A percentile compares a stretch with the other conserved stretches of the same genome.
These are phyloP conservation scores for Blumeria hordei DNA, from an alignment of 2,329 filamentous ascomycete species.

Conservation along the genomic window DNA sequence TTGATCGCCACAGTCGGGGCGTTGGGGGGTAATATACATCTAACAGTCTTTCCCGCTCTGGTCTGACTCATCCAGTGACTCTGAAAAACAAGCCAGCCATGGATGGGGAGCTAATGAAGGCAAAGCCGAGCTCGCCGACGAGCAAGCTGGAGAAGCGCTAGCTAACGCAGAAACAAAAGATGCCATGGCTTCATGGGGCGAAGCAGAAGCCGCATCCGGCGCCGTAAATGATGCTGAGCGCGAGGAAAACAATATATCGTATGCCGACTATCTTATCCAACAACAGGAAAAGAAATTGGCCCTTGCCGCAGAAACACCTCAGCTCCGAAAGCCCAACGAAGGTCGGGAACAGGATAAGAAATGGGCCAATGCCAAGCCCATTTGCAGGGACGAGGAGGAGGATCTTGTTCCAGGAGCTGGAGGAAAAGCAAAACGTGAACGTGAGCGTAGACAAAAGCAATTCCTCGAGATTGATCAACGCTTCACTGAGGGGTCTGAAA, in stretches of 20 bases:
- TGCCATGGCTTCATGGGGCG: conserved; percentile 18
- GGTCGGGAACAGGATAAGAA: conserved; percentile 73
- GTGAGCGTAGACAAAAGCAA: conserved; percentile 81
- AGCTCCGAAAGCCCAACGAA: conserved; percentile 80
- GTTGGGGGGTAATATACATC: conserved; percentile 12
- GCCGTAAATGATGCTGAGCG: conserved; percentile 23
- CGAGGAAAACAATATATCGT: conserved; percentile 69
- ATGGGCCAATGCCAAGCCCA: conserved; percentile 63
- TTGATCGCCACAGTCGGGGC: conserved; percentile 17
- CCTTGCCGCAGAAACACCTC: conserved; percentile 29
- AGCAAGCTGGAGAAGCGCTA: conserved; percentile 75
- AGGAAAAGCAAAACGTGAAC: conserved; percentile 65
- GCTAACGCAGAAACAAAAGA: conserved; percentile 69
- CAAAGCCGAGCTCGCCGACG: conserved; percentile 66
- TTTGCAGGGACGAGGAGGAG: conserved; percentile 38
- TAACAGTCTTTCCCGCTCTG: background rate
- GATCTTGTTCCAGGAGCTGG: conserved; percentile 52
- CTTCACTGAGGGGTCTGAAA: conserved; percentile 46
- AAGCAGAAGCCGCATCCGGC: conserved; percentile 8
- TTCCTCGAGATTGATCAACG: conserved; percentile 71
- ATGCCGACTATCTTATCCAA: conserved; percentile 66
- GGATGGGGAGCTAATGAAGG: conserved; percentile 75
- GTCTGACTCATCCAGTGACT: conserved; percentile 28
- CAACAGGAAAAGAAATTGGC: conserved; percentile 52
- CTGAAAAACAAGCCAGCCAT: conserved; percentile 69